These are phyloP conservation scores for Claviceps sp. DNA, from an alignment of 2,329 filamentous ascomycete genomes.

Conservation along the genomic window DNA sequence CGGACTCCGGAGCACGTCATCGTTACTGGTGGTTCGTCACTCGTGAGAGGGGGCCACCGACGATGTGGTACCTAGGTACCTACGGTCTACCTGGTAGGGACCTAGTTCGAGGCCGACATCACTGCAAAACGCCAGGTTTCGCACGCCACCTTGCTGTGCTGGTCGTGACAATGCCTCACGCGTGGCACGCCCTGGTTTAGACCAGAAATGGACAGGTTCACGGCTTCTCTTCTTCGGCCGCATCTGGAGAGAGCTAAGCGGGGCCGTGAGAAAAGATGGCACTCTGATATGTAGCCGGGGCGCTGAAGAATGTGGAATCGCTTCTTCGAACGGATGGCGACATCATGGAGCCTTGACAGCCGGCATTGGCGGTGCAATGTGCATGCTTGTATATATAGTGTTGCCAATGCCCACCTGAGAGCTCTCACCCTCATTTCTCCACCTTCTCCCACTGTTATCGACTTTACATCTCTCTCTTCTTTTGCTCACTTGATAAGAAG, in stretches of 20 bases:
- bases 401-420: not conserved
- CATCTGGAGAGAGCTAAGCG: too few relatives aligned
- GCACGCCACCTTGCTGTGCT: too few relatives aligned
- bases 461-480: not conserved
- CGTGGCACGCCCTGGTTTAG: too few relatives aligned
- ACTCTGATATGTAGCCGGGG: not conserved
- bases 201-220: too few relatives aligned
- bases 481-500: not conserved
- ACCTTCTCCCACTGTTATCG: not conserved
- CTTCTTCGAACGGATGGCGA: not conserved
- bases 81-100: too few relatives aligned
- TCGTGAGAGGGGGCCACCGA: not conserved
- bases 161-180: too few relatives aligned
- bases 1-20: slow-evolving; percentile 15
- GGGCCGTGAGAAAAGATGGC: too few relatives aligned
- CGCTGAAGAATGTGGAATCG: not conserved
- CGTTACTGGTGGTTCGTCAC: not conserved
- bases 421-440: not conserved
- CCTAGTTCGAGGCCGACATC: too few relatives aligned
- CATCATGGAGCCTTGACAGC: not conserved
- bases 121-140: too few relatives aligned
- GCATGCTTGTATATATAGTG: not conserved
- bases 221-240: too few relatives aligned
- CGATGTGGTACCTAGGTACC: too few relatives aligned
- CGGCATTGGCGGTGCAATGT: not conserved